Evolutionary conservation across 768 basidiomycete species (phyloP), one percentile per base, ranked within the genome.

Genomic region (Chalciporus sphaerocephalus): DNA sequence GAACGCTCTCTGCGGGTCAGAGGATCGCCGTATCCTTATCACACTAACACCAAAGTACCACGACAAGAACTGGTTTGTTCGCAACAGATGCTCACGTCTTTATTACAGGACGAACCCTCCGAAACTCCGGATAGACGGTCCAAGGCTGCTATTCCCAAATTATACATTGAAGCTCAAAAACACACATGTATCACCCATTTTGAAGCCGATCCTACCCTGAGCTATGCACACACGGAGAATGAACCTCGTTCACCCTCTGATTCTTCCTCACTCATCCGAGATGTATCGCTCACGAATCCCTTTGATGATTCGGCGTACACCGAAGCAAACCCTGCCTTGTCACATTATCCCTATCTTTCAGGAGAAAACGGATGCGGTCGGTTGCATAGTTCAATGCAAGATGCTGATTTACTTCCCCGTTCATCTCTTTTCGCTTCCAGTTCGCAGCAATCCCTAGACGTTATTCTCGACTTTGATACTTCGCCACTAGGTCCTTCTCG

Each of bases 391-490:
- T 39, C 12, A 21, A 27, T 21, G 17, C 38, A 39, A 18, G 20
- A 2, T 20, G 22, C 27, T 25, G 33, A 40, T 27, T 39, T 45
- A 23, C 45, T 62, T n/a, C 53, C 55, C 30, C 48, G 32, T 21
- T 66, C 59, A 37, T 62, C 57, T 17, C 64, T 62, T 11, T 48
- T 53, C 17, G 9, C 43, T 40, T 53, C 56, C 18, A 38, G 52
- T 35, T 51, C 47, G 21, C 51, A 39, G 18, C 40, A 42, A 15
- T 52, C 55, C 13, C 33, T 57, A 13, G 23, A 51, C 38, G 49
- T 36, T 2, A 52, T 59, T 34, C 47, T 64, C 13, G 30, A 55
- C 17, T 42, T 65, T 7, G 62, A 60, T 12, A 55, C 57, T 13
- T 65, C 64, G 2, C 55, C 51, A 25, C 39, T n/a, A n/a, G 35